A percentile compares a stretch with the other conserved stretches of the same genome.
Evolutionary conservation across 1,284 basidiomycete species (phyloP).

Genomic region (Puccinia polysora): DNA sequence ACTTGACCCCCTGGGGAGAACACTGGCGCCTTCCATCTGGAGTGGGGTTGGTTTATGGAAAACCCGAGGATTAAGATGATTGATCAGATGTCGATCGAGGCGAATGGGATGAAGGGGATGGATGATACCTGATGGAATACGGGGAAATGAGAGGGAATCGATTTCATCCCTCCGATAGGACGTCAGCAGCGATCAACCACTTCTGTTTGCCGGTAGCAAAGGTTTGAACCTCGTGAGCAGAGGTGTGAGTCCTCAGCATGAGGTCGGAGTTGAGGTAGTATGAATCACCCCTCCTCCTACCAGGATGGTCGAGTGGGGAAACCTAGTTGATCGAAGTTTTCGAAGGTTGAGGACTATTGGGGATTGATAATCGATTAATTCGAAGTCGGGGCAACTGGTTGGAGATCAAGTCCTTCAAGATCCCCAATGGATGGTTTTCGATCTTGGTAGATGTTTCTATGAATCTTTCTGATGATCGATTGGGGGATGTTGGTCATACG

Average conservation of each 20-base stretch:
- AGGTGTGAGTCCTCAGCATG: conserved; percentile 96
- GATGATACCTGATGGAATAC: conserved; percentile 71
- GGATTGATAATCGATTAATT: conserved; percentile 62
- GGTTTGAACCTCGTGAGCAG: conserved; percentile 91
- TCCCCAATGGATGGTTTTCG: conserved; percentile 77
- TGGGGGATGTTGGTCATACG: conserved; percentile 77
- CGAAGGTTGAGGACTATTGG: conserved; percentile 81
- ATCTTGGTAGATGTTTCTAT: conserved; percentile 69
- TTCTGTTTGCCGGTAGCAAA: conserved; percentile 70
- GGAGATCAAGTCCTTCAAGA: conserved; percentile 79
- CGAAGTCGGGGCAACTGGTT: conserved; percentile 63
- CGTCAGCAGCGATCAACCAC: conserved; percentile 96
- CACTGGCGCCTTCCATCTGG: conserved; percentile 88
- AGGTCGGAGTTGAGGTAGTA: conserved; percentile 88
- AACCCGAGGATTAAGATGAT: not conserved
- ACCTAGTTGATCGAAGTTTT: conserved; percentile 96
- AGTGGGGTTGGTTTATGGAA: not conserved
- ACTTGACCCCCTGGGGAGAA: conserved; percentile 62
- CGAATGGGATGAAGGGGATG: not conserved
- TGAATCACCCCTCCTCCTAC: conserved; percentile 79
- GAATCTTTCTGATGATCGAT: conserved; percentile 71
- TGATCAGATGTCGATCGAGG: not conserved
- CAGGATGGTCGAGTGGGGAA: conserved; percentile 91
- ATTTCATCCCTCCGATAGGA: conserved; percentile 98
- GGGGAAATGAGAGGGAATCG: conserved; percentile 90